These are phyloP conservation scores for Colletotrichum nymphaeae DNA, from an alignment of 2,329 filamentous ascomycete species.

Conservation along the genomic window DNA sequence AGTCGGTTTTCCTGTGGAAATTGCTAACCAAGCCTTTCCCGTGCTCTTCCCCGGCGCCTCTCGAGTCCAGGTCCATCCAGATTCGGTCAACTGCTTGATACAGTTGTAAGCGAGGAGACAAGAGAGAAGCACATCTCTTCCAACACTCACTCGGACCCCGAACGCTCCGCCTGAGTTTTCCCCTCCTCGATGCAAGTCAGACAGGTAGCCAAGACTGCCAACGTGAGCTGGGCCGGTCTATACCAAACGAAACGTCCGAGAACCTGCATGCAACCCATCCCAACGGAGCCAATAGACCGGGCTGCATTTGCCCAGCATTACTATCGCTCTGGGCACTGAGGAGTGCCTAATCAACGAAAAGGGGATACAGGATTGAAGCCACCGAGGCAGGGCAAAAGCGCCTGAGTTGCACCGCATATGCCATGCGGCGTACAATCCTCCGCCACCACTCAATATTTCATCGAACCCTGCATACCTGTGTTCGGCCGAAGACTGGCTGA, in stretches of 20 bases:
- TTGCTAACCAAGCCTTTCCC: slow-evolving; percentile 13
- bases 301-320: neutral
- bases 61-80: neutral
- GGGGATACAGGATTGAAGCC: neutral
- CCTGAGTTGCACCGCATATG: slow-evolving; percentile 25
- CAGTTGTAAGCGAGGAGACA: neutral
- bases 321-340: neutral
- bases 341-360: neutral
- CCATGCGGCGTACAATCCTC: slow-evolving; percentile 31
- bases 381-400: slow-evolving; percentile 4
- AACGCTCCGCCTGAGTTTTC: neutral
- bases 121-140: neutral
- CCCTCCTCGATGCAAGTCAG: neutral
- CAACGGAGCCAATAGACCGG: neutral
- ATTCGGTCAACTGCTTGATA: neutral
- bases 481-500: slow-evolving; percentile 18
- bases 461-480: slow-evolving; percentile 24
- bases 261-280: slow-evolving; percentile 5
- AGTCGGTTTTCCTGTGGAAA: slow-evolving; percentile 7
- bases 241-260: neutral
- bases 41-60: neutral
- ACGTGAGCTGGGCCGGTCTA: neutral
- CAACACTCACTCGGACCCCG: neutral
- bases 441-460: slow-evolving; percentile 28
- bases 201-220: slow-evolving; percentile 12